phyloP scores from a whole-genome alignment of 2,329 filamentous ascomycete species.

The Huntiella bhutanensis region DNA sequence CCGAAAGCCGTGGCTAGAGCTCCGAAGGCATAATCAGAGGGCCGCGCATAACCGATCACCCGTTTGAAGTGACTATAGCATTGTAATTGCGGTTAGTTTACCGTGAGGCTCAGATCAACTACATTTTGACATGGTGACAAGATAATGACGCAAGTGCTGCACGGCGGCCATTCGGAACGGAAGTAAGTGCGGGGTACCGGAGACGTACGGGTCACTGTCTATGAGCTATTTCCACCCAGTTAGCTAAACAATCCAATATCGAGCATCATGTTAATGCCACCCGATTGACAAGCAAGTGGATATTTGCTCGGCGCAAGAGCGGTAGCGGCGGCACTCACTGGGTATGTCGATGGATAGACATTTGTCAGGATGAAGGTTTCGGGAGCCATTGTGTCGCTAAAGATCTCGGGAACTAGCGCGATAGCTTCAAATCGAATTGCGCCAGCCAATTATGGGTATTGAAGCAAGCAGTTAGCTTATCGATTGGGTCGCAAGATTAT shows the following conservation, averaged over 20 bases:
- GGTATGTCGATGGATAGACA: too few relatives aligned
- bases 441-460: too few relatives aligned
- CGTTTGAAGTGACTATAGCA: constrained; percentile 63
- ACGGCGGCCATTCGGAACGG: not conserved
- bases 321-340: too few relatives aligned
- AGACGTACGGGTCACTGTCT: constrained; percentile 85
- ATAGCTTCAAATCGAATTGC: too few relatives aligned
- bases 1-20: constrained; percentile 48
- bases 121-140: not conserved
- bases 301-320: too few relatives aligned
- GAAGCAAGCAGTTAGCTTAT: not conserved
- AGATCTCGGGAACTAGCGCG: not conserved
- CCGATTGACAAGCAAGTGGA: too few relatives aligned
- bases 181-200: constrained; percentile 12
- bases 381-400: not conserved
- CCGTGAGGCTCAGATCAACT: not conserved
- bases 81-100: too few relatives aligned
- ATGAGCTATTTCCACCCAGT: constrained; percentile 51
- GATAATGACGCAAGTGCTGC: not conserved
- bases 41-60: constrained; percentile 70
- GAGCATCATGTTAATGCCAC: too few relatives aligned
- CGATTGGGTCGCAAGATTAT: not conserved
- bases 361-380: too few relatives aligned
- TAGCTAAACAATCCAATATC: not conserved
- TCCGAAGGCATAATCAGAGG: constrained; percentile 63